Conservation (phyloP, 306 rosid genomes). For the Hylodesmum podocarpum region DNA sequence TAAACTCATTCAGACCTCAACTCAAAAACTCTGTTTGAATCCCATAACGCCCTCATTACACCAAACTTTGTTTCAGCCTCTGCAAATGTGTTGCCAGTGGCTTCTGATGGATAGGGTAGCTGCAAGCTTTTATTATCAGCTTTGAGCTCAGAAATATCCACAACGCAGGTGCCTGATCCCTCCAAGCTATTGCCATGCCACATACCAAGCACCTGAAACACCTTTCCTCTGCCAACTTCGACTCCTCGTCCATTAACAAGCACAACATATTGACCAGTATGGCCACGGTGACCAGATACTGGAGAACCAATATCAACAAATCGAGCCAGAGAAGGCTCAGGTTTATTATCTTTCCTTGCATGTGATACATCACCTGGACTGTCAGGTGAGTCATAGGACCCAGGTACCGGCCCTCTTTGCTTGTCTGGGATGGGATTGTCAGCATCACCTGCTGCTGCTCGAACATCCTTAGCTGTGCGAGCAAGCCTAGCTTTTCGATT, state of each 20-base stretch:
- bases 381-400: slow-evolving; percentile 46
- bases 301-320: slow-evolving; percentile 36
- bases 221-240: slow-evolving; percentile 70
- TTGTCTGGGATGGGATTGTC: slow-evolving; percentile 54
- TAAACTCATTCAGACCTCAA: slow-evolving; percentile 41
- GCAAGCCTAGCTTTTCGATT: slow-evolving; percentile 95
- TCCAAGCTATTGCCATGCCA: slow-evolving; percentile 75
- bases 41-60: slow-evolving; percentile 83
- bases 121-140: slow-evolving; percentile 46
- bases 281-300: slow-evolving; percentile 44
- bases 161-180: slow-evolving; percentile 51
- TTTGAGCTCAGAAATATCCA: slow-evolving; percentile 70
- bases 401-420: slow-evolving; percentile 47
- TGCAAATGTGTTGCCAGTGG: slow-evolving; percentile 62
- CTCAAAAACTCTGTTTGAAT: slow-evolving; percentile 46
- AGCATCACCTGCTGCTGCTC: slow-evolving; percentile 43
- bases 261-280: slow-evolving; percentile 60
- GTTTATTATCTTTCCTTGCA: slow-evolving; percentile 42
- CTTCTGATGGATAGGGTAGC: slow-evolving; percentile 69
- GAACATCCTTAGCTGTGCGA: slow-evolving; percentile 72
- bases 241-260: slow-evolving; percentile 56
- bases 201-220: slow-evolving; percentile 61
- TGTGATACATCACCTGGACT: slow-evolving; percentile 53
- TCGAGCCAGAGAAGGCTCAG: slow-evolving; percentile 40
- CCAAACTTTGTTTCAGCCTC: slow-evolving; percentile 73